These are phyloP conservation scores for Didymella lethalis DNA, from an alignment of 2,329 filamentous ascomycete genomes.

Conservation along the genomic window DNA sequence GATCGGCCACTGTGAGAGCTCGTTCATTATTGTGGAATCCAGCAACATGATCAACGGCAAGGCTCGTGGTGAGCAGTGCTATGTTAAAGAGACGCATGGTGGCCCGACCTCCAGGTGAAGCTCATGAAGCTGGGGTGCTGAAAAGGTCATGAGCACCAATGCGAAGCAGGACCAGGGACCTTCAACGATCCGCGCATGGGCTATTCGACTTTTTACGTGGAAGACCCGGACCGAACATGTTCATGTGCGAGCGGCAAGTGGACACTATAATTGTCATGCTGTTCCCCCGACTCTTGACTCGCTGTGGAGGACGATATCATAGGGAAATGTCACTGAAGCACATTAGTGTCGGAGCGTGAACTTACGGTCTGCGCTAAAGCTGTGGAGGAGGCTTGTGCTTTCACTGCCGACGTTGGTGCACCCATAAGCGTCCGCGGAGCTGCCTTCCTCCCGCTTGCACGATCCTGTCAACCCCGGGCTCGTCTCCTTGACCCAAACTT, in stretches of 20 bases:
- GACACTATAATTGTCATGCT: neutral
- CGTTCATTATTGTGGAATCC: neutral
- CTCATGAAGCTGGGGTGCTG: neutral
- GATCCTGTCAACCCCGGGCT: neutral
- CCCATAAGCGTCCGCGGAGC: neutral
- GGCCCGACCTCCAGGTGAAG: neutral
- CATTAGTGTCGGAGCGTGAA: conserved; percentile 8
- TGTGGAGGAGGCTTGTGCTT: neutral
- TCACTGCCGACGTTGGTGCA: conserved; percentile 6
- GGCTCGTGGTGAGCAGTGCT: neutral
- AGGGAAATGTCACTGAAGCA: conserved; percentile 13
- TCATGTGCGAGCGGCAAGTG: conserved; percentile 1
- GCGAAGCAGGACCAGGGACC: conserved; percentile 3
- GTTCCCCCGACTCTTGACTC: neutral
- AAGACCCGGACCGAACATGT: neutral
- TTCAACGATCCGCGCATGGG: neutral
- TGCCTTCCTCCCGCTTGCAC: neutral
- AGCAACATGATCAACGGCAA: neutral
- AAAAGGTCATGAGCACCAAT: neutral
- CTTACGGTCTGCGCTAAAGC: neutral
- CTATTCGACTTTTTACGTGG: neutral
- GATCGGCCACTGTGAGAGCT: conserved; percentile 9
- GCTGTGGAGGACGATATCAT: conserved; percentile 1
- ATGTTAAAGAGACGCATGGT: conserved; percentile 5
- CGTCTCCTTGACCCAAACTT: neutral